Percentiles rank a stretch among this genome's conserved stretches.
phyloP scores from a whole-genome alignment of 2,329 filamentous ascomycete species.

The Diaporthe helianthi region DNA sequence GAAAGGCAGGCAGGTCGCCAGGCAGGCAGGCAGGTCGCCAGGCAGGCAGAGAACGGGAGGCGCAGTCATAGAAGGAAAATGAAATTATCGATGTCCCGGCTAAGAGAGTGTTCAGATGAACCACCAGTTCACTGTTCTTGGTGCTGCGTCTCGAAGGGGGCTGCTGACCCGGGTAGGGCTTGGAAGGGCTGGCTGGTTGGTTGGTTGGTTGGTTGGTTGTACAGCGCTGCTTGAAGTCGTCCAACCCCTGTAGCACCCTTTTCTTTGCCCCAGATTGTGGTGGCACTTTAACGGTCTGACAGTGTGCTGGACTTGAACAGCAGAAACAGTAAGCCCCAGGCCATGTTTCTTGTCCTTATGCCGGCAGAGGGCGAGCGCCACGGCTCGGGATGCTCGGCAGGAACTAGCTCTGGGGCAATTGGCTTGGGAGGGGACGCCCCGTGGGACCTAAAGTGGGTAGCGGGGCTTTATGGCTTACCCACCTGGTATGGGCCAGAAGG shows the following conservation, averaged over 20 bases:
- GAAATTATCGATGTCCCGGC: neutral
- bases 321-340: neutral
- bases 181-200: neutral
- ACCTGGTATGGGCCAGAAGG: no score
- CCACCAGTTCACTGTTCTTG: slow-evolving; percentile 1
- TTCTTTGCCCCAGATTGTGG: slow-evolving; percentile 1
- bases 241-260: neutral
- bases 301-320: neutral
- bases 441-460: neutral
- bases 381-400: slow-evolving; percentile 19
- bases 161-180: neutral
- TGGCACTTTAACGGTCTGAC: neutral
- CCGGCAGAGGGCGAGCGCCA: slow-evolving; percentile 14
- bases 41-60: no score
- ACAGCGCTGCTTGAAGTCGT: neutral
- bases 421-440: neutral
- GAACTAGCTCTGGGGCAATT: neutral
- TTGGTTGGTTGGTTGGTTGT: neutral
- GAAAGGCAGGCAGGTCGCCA: neutral
- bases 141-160: neutral
- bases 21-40: no score
- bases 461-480: no score
- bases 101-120: slow-evolving; percentile 6
- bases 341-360: slow-evolving; percentile 15
- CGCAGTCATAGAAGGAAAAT: neutral